Evolutionary conservation across 2,329 filamentous ascomycete genomes (phyloP), one percentile per base, ranked within the genome.

Genomic region (Cladosporium sp.): DNA sequence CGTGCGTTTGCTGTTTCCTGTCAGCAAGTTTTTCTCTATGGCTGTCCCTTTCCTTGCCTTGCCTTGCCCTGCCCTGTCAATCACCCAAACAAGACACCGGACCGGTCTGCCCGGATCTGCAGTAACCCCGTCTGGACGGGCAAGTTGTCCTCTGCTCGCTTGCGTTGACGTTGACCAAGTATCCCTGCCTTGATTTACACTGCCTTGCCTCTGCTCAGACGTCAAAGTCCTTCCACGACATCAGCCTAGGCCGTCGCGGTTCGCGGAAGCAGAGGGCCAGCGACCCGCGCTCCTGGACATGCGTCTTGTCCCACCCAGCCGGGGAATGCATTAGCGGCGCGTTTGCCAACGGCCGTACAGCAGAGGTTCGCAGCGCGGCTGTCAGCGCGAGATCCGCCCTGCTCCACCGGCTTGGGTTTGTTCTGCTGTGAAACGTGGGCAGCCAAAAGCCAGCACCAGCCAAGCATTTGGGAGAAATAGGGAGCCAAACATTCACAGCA

Each of bases 401-500:
- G 10, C 39, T 25, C 51, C 51, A 40, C 51, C 37, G 40, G 34
- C 22, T 22, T 55, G 32, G 39, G 52, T 20, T 36, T 47, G 52
- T 55, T 45, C 52, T 45, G 42, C 52, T 55, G 40, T 55, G 52
- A 55, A 55, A 55, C 52, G 52, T 47, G 32, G 34, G 32, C 52
- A 47, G 10, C 50, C 37, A 37, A 25, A 7, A 32, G 28, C 28
- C 8, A 32, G 28, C 28, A 7, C 9, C 28, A 32, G 28, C 28
- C 28, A 32, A 32, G 28, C 28, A n/a, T 32, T 32, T 32, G 28
- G 28, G 28, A 32, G 12, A n/a, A n/a, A n/a, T n/a, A 32, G 28
- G 28, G 28, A 32, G 28, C 28, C 28, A 32, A 32, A 32, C 12
- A 10, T 32, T 32, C 28, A 32, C 12, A 7, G 8, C 28, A 32